Evolutionary conservation across 495 filamentous ascomycete species (phyloP).

Genomic region (Daldinia grandis): DNA sequence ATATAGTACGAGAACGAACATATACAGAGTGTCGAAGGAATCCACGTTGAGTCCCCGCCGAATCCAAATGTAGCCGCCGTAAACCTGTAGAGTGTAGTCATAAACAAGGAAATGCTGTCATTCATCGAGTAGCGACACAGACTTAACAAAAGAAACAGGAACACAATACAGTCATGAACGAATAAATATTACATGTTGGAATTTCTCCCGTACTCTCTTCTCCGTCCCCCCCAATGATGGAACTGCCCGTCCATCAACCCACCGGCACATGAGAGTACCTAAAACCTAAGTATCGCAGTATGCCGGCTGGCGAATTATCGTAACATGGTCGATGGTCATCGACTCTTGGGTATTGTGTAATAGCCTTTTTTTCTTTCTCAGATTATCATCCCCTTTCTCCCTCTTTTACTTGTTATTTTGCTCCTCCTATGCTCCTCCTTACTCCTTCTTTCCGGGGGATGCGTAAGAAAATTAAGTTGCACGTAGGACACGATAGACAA

Average conservation of each 20-base stretch:
- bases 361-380: constrained; percentile 8
- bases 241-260: constrained; percentile 21
- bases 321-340: constrained; percentile 34
- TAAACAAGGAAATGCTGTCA: constrained; percentile 44
- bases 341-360: constrained; percentile 39
- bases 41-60: not conserved
- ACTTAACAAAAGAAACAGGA: constrained; percentile 48
- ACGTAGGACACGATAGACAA: constrained; percentile 20
- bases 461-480: constrained; percentile 17
- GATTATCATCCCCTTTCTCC: constrained; percentile 1
- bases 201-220: constrained; percentile 43
- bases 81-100: constrained; percentile 30
- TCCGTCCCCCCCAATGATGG: constrained; percentile 16
- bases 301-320: constrained; percentile 39
- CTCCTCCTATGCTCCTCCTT: not conserved
- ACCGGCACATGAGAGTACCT: constrained; percentile 22
- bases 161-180: constrained; percentile 48
- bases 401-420: not conserved
- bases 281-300: constrained; percentile 25
- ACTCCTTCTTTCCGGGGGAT: constrained; percentile 16
- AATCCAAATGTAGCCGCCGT: constrained; percentile 5
- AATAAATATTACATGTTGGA: constrained; percentile 61
- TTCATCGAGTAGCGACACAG: constrained; percentile 44
- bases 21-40: not conserved
- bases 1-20: not conserved